phyloP scores from a whole-genome alignment of 2,329 filamentous ascomycete genomes.

The Alternaria gansuensis region DNA sequence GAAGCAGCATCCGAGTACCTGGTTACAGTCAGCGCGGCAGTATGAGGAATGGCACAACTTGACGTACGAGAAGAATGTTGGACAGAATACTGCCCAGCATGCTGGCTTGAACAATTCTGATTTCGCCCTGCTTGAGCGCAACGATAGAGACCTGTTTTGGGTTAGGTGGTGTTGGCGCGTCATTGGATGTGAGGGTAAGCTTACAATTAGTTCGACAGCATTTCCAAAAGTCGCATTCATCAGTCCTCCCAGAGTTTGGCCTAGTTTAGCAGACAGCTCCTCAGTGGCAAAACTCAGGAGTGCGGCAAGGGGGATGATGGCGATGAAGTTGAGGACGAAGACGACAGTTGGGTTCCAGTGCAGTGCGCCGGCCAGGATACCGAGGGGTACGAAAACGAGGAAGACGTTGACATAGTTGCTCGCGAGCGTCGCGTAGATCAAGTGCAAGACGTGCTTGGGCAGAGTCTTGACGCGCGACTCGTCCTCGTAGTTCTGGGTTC shows the following conservation, averaged over 20 bases:
- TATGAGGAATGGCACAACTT: constrained; percentile 28
- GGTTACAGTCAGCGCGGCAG: constrained; percentile 59
- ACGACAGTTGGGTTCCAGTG: constrained; percentile 72
- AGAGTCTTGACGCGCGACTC: constrained; percentile 42
- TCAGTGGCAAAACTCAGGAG: constrained; percentile 81
- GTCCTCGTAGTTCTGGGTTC: constrained; percentile 28
- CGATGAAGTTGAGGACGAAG: constrained; percentile 81
- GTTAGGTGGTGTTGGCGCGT: constrained; percentile 16
- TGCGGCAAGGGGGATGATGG: constrained; percentile 78
- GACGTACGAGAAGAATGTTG: constrained; percentile 79
- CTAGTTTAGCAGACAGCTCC: constrained; percentile 75
- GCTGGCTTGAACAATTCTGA: constrained; percentile 95
- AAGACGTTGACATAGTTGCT: constrained; percentile 72
- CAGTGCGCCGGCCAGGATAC: constrained; percentile 71
- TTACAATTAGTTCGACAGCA: constrained; percentile 79
- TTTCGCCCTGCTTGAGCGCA: constrained; percentile 83
- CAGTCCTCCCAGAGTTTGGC: constrained; percentile 76
- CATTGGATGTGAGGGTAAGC: constrained; percentile 13
- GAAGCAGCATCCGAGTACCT: constrained; percentile 64
- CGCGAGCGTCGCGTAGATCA: constrained; percentile 55
- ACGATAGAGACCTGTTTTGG: constrained; percentile 81
- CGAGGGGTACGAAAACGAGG: constrained; percentile 77
- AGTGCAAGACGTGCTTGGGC: constrained; percentile 46
- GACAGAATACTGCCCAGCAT: constrained; percentile 97
- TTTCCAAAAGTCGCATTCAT: constrained; percentile 83